These are phyloP conservation scores for Penicillium canescens DNA, from an alignment of 495 filamentous ascomycete species.

Conservation along the genomic window DNA sequence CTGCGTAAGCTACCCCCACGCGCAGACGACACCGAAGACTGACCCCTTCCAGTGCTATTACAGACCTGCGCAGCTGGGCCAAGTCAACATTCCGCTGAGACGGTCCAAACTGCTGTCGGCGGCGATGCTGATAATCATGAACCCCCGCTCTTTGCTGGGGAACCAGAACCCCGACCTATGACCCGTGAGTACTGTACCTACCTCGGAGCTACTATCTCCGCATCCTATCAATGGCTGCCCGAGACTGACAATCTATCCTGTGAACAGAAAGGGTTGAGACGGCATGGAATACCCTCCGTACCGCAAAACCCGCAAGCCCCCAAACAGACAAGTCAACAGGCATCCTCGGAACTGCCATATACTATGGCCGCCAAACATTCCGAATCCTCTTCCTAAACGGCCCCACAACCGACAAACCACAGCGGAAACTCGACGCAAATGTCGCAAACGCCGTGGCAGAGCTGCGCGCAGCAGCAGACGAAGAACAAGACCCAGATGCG, in stretches of 20 bases:
- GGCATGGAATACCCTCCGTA: conserved; percentile 36
- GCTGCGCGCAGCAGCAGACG: conserved; percentile 70
- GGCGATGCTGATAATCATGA: conserved; percentile 18
- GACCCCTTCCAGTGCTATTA: conserved; percentile 37
- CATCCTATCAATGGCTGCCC: neutral
- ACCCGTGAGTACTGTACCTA: conserved; percentile 32
- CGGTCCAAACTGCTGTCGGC: conserved; percentile 12
- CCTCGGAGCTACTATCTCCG: neutral
- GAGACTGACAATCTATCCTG: neutral
- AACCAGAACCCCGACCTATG: conserved; percentile 21
- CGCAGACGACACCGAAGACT: conserved; percentile 17
- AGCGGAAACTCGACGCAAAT: conserved; percentile 30
- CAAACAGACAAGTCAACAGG: conserved; percentile 42
- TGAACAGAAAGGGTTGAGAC: conserved; percentile 36
- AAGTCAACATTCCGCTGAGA: conserved; percentile 19
- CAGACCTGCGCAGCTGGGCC: conserved; percentile 33
- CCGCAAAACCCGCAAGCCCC: conserved; percentile 26
- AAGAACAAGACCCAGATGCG: conserved; percentile 77
- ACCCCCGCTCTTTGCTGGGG: conserved; percentile 16
- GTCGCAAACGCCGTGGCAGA: conserved; percentile 63
- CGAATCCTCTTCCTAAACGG: conserved; percentile 53
- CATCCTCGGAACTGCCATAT: conserved; percentile 43
- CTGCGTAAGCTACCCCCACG: conserved; percentile 33
- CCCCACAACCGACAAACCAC: conserved; percentile 27
- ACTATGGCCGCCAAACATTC: conserved; percentile 51